A percentile compares a stretch with the other conserved stretches of the same genome.
Evolutionary conservation across 805 yeast species (phyloP).

Genomic region (Blastobotrys robertii): DNA sequence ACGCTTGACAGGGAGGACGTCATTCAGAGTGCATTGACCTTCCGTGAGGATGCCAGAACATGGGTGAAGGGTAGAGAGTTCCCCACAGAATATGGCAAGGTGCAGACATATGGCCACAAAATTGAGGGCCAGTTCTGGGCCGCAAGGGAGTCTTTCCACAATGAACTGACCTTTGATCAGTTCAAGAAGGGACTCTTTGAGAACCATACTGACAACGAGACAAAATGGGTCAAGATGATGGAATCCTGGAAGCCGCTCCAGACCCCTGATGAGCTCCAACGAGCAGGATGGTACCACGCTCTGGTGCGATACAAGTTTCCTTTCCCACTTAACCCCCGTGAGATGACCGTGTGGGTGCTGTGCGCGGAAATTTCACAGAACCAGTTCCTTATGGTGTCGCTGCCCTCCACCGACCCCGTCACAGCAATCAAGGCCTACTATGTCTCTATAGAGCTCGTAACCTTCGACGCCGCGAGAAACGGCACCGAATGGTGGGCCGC

Average conservation of each 20-base stretch:
- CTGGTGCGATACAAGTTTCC: conserved; percentile 28
- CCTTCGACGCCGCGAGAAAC: conserved; percentile 14
- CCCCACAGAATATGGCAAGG: conserved; percentile 6
- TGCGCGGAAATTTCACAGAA: conserved; percentile 18
- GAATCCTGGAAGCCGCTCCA: conserved; percentile 19
- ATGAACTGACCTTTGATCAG: conserved; percentile 21
- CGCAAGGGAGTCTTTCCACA: conserved; percentile 29
- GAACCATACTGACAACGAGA: conserved; percentile 31
- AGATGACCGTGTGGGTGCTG: conserved; percentile 29
- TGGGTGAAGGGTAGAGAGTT: conserved; percentile 19
- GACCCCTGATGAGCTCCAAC: conserved; percentile 6
- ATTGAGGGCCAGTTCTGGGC: conserved; percentile 28
- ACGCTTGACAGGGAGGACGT: neutral
- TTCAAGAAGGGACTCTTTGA: conserved; percentile 23
- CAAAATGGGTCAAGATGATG: conserved; percentile 28
- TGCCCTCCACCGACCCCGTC: conserved; percentile 25
- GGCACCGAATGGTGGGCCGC: conserved; percentile 32
- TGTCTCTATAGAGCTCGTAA: conserved; percentile 28
- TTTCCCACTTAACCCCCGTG: conserved; percentile 25
- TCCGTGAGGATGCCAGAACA: conserved; percentile 10
- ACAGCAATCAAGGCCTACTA: conserved; percentile 24
- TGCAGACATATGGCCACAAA: conserved; percentile 18
- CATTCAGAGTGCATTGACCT: conserved; percentile 11
- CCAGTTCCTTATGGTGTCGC: conserved; percentile 28
- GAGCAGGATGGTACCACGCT: conserved; percentile 19